Evolutionary conservation across 352 stramenopile species (phyloP).

Genomic region (Phytophthora megakarya): DNA sequence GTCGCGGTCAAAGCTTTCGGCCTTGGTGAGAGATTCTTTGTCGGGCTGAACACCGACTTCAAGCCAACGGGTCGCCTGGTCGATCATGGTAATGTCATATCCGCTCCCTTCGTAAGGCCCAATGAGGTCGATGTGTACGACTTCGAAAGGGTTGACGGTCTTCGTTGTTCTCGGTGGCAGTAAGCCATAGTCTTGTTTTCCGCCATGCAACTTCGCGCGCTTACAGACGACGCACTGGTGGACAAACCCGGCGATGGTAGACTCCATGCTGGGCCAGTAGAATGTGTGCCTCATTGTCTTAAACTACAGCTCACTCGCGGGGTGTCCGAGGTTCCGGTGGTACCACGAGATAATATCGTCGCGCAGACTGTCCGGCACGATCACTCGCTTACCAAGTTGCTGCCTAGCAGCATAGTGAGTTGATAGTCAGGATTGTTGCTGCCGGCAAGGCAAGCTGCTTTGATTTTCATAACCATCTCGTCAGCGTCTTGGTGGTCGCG

Average conservation of each 20-base stretch:
- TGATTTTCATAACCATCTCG: constrained; percentile 6
- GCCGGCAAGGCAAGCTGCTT: not conserved
- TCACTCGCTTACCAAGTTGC: no score
- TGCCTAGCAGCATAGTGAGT: no score
- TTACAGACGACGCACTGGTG: not conserved
- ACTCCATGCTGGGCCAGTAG: not conserved
- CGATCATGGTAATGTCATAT: no score
- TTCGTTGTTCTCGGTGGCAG: not conserved
- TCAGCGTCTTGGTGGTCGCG: constrained; percentile 5
- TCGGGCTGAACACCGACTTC: no score
- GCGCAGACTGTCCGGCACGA: not conserved
- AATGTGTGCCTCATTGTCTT: not conserved
- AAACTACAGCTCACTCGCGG: not conserved
- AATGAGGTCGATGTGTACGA: constrained; percentile 14
- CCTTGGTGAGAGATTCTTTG: no score
- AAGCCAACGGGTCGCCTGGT: no score
- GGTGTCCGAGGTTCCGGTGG: not conserved
- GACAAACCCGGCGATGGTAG: not conserved
- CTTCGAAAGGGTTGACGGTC: constrained; percentile 2
- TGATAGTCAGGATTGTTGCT: constrained; percentile 12
- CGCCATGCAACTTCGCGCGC: constrained; percentile 7
- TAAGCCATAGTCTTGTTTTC: constrained; percentile 2
- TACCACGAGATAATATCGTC: not conserved
- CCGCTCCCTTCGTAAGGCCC: not conserved
- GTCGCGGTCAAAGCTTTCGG: no score